phyloP scores from a whole-genome alignment of 306 rosid genomes.

The Medicago lupulina region DNA sequence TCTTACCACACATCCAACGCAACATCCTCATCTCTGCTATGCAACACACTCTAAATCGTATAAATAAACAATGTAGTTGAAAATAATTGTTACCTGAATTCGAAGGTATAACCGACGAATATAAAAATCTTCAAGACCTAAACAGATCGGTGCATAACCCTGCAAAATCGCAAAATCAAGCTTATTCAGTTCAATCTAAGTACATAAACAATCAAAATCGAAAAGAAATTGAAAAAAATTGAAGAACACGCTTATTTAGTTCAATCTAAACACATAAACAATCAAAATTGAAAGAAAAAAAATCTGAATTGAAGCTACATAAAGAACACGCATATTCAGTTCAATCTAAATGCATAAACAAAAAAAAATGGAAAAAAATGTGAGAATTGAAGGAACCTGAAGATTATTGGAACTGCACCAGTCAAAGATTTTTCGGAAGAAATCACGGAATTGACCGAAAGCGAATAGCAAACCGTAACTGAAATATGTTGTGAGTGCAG shows the following conservation, averaged over 20 bases:
- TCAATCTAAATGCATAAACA: too few relatives aligned
- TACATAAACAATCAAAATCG: neutral
- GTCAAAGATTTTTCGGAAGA: slow-evolving; percentile 75
- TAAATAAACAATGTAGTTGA: neutral
- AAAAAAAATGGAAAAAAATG: neutral
- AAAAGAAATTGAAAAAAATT: neutral
- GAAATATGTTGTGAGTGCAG: slow-evolving; percentile 92
- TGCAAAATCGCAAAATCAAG: slow-evolving; percentile 16
- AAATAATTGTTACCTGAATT: slow-evolving; percentile 61
- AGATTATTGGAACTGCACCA: slow-evolving; percentile 68
- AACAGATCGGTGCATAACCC: slow-evolving; percentile 94
- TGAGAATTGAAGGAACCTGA: slow-evolving; percentile 51
- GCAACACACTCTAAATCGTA: neutral
- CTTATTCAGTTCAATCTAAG: neutral
- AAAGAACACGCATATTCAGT: too few relatives aligned
- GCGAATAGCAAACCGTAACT: slow-evolving; percentile 90
- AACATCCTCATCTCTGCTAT: too few relatives aligned
- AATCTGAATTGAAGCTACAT: too few relatives aligned
- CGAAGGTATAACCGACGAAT: slow-evolving; percentile 84
- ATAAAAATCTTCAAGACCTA: slow-evolving; percentile 92
- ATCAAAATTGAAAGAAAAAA: neutral
- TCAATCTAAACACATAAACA: too few relatives aligned
- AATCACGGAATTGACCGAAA: slow-evolving; percentile 86
- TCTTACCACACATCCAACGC: too few relatives aligned
- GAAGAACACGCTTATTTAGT: too few relatives aligned